Base-by-base conservation (phyloP, 2,329 filamentous ascomycete species). In the Colletotrichum sp. region DNA sequence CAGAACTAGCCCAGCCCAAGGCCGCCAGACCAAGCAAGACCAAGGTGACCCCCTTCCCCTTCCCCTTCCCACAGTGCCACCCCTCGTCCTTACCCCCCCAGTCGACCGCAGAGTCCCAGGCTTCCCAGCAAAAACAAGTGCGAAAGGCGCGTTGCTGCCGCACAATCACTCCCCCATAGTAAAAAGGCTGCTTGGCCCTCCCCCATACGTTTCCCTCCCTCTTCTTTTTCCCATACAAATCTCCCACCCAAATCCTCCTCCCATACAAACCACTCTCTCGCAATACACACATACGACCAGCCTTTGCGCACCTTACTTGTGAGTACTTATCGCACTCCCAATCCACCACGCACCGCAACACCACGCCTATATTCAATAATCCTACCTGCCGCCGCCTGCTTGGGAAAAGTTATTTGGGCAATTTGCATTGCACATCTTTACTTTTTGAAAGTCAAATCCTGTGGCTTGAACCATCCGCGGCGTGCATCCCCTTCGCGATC, bases 161-260 rank as follows among this genome's bases (percentile, higher is more conserved):
- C 87, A 84, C 88, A 90, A 91, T 90, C 89, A 90, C 87, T 87
- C 87, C 83, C 87, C 86, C 89, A 89, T 88, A 90, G 89, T 91
- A 90, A 91, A 91, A 91, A 90, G 88, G 88, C 86, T 86, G 85
- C 85, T 85, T 84, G 84, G 84, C 85, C 84, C 83, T 85, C 84
- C 85, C 87, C 87, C 87, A 87, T 88, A 88, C 87, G 87, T 83
- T 86, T 86, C 84, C 85, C 84, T 84, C 82, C 85, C 87, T 86
- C 88, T 87, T 87, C 84, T 86, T 85, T 87, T 85, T 89, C 88
- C 87, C 89, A 90, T 90, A 90, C 89, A 90, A 89, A 87, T 85
- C 85, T 87, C 85, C 85, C 87, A 88, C 84, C 84, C 82, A 88
- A 89, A 86, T 83, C 83, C 79, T 82, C 81, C 81, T 87, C 85